Percentiles rank a stretch among this genome's conserved stretches.
Evolutionary conservation across 345 rosid genomes (phyloP).

Genomic region (Aurinia saxatilis): DNA sequence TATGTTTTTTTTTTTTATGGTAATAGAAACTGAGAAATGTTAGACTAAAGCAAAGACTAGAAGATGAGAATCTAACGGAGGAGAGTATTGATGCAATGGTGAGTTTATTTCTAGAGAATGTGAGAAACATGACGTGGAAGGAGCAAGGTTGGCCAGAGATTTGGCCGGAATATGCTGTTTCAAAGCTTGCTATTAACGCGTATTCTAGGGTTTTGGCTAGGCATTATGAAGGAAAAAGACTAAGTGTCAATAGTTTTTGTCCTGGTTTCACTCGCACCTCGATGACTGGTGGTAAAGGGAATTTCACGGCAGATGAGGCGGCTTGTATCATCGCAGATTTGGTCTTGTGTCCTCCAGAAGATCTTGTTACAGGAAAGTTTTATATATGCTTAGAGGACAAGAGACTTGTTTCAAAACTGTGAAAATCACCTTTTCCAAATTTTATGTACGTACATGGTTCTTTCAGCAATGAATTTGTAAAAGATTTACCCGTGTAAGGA

Average conservation of each 20-base stretch:
- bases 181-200: conserved; percentile 66
- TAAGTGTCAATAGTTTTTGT: conserved; percentile 54
- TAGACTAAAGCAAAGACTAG: conserved; percentile 25
- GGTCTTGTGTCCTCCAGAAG: conserved; percentile 40
- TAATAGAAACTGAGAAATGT: conserved; percentile 55
- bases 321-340: conserved; percentile 33
- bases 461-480: no score
- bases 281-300: conserved; percentile 52
- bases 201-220: conserved; percentile 48
- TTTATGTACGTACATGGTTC: no score
- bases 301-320: conserved; percentile 42
- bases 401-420: background rate
- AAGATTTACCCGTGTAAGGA: no score
- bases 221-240: conserved; percentile 10
- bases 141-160: conserved; percentile 54
- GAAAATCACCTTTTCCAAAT: background rate
- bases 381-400: conserved; percentile 22
- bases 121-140: conserved; percentile 47
- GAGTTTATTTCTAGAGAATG: conserved; percentile 32
- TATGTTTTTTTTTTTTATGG: background rate
- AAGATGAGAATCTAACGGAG: conserved; percentile 29
- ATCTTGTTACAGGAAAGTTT: conserved; percentile 39
- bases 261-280: conserved; percentile 50
- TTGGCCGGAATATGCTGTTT: conserved; percentile 73
- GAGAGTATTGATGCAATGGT: conserved; percentile 37